phyloP scores from a whole-genome alignment of 768 basidiomycete genomes.

The Lactarius tabidus region DNA sequence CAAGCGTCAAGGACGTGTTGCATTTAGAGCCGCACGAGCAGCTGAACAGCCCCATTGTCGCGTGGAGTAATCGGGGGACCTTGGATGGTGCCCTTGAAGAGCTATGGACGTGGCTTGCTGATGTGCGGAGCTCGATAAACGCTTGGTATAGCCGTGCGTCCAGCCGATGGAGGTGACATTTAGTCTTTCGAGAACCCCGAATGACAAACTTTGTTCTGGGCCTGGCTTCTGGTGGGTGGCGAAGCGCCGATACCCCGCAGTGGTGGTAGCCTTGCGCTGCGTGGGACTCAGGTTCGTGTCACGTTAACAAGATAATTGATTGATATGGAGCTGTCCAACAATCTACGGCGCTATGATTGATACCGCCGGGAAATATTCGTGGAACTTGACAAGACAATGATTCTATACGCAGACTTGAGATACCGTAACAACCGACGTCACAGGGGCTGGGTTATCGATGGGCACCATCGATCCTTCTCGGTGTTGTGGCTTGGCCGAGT shows the following conservation, averaged over 20 bases:
- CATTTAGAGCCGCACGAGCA: conserved; percentile 51
- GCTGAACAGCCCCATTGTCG: conserved; percentile 21
- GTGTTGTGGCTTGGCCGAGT: not conserved
- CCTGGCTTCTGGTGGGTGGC: not conserved
- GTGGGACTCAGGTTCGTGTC: not conserved
- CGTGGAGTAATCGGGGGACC: conserved; percentile 21
- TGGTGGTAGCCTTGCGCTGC: not conserved
- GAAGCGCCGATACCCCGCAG: not conserved
- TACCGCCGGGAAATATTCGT: too few species aligned
- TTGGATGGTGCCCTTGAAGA: conserved; percentile 24
- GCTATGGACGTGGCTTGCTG: conserved; percentile 24
- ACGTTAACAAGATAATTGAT: not conserved
- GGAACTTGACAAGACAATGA: not conserved
- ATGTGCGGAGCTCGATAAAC: conserved; percentile 18
- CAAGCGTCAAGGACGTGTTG: conserved; percentile 95
- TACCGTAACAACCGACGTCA: not conserved
- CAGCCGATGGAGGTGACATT: conserved; percentile 14
- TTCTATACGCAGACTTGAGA: not conserved
- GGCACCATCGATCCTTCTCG: not conserved
- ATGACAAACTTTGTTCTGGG: not conserved
- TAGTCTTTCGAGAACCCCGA: not conserved
- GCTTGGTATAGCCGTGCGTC: conserved; percentile 21
- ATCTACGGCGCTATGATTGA: too few species aligned
- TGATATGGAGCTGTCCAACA: not conserved
- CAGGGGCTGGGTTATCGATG: not conserved